Evolutionary conservation across 192 early-diverging fungal genomes (phyloP).

Genomic region (Rhizoclosmatium globosum): DNA sequence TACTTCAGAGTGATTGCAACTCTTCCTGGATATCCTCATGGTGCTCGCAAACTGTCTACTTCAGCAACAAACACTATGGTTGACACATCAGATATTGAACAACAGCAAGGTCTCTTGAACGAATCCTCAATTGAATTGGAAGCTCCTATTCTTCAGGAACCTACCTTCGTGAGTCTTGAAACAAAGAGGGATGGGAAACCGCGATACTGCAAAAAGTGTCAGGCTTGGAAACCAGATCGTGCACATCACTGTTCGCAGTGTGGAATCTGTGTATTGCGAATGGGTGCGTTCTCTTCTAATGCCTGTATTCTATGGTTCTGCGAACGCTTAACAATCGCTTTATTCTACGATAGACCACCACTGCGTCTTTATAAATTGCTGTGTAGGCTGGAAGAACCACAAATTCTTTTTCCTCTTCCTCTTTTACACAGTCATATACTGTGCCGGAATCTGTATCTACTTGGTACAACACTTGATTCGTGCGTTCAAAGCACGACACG

Average conservation of each 20-base stretch:
- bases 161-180: constrained; percentile 44
- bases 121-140: not conserved
- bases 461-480: constrained; percentile 10
- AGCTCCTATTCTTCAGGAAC: not conserved
- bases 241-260: constrained; percentile 61
- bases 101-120: not conserved
- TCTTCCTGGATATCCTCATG: constrained; percentile 18
- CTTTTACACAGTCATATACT: constrained; percentile 46
- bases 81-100: not conserved
- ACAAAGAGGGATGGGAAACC: constrained; percentile 49
- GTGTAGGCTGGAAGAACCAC: constrained; percentile 55
- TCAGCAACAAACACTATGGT: not conserved
- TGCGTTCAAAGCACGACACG: constrained; percentile 16
- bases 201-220: constrained; percentile 59
- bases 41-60: not conserved
- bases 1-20: constrained; percentile 19
- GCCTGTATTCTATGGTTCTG: not conserved
- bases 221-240: constrained; percentile 56
- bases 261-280: constrained; percentile 38
- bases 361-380: constrained; percentile 58
- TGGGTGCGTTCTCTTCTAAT: not conserved
- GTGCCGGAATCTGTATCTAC: constrained; percentile 44
- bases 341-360: constrained; percentile 56
- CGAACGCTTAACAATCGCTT: not conserved
- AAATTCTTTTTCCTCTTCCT: constrained; percentile 60